Evolutionary conservation across 148 eudicot species (phyloP).

Genomic region (Polygonum aviculare): DNA sequence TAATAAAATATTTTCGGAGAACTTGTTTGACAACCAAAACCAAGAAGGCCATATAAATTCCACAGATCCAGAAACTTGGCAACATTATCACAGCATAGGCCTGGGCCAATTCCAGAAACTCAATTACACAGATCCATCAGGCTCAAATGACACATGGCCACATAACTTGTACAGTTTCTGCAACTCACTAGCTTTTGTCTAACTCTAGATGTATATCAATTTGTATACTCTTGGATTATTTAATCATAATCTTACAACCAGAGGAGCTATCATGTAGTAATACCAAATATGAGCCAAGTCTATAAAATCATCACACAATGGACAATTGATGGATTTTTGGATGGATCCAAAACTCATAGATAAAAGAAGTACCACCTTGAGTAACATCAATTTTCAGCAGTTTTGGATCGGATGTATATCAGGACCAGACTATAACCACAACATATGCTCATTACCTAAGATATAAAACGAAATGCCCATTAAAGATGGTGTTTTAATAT

Average conservation of each 20-base stretch:
- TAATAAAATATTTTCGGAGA: not conserved
- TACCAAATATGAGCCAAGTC: not conserved
- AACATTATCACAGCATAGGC: not conserved
- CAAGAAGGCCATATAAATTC: not conserved
- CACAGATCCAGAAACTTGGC: not conserved
- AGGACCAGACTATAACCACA: not conserved
- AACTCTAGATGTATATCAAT: not conserved
- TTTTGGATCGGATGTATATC: constrained; percentile 4
- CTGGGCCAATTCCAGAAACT: too few relatives aligned
- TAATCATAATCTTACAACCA: not conserved
- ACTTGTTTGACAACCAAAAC: not conserved
- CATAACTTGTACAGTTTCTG: not conserved
- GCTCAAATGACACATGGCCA: not conserved
- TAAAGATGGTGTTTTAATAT: not conserved
- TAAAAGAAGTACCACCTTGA: not conserved
- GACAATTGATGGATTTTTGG: not conserved
- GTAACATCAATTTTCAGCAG: not conserved
- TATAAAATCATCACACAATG: not conserved
- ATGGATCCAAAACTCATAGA: not conserved
- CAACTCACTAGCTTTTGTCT: not conserved
- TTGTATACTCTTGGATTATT: not conserved
- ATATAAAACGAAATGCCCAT: not conserved
- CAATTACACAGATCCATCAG: not conserved
- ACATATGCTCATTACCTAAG: not conserved
- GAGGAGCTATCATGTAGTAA: not conserved